Percentiles rank a stretch among this genome's conserved stretches.
phyloP scores from a whole-genome alignment of 2,329 filamentous ascomycete species.

The Bretziella fagacearum region DNA sequence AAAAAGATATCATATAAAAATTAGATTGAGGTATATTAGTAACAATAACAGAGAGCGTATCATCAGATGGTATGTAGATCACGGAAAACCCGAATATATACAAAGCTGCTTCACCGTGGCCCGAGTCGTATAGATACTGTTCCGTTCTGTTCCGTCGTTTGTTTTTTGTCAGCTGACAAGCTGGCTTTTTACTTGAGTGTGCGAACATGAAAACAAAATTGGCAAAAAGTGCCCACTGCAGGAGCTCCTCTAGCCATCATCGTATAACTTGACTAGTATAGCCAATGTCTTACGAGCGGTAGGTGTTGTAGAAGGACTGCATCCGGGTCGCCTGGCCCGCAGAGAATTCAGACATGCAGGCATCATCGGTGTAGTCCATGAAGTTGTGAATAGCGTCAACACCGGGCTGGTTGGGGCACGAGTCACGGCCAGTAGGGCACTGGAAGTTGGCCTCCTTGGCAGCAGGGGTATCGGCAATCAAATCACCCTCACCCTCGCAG shows the following conservation, averaged over 20 bases:
- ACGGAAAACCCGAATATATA: not conserved
- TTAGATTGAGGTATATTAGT: constrained; percentile 5
- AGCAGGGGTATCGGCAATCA: constrained; percentile 26
- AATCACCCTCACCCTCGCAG: constrained; percentile 24
- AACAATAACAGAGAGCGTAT: too few species aligned
- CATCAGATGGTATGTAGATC: not conserved
- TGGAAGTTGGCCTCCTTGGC: constrained; percentile 21
- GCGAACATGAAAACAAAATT: not conserved
- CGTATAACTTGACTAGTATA: not conserved
- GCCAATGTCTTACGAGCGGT: constrained; percentile 9
- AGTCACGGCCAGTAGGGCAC: constrained; percentile 24
- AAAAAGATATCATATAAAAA: too few species aligned
- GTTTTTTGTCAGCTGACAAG: not conserved
- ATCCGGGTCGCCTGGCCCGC: constrained; percentile 21
- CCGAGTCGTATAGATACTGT: not conserved
- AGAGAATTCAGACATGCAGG: constrained; percentile 31
- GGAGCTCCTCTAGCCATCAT: not conserved
- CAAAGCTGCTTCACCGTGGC: not conserved
- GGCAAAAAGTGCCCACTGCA: not conserved
- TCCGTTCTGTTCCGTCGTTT: not conserved
- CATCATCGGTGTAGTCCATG: constrained; percentile 27
- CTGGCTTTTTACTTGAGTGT: not conserved
- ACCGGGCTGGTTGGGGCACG: constrained; percentile 21
- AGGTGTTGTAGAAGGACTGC: constrained; percentile 12
- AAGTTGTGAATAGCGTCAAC: constrained; percentile 25